Evolutionary conservation across 73 alveolate genomes (phyloP), one percentile per base, ranked within the genome.

Genomic region (Paramecium sonneborni): DNA sequence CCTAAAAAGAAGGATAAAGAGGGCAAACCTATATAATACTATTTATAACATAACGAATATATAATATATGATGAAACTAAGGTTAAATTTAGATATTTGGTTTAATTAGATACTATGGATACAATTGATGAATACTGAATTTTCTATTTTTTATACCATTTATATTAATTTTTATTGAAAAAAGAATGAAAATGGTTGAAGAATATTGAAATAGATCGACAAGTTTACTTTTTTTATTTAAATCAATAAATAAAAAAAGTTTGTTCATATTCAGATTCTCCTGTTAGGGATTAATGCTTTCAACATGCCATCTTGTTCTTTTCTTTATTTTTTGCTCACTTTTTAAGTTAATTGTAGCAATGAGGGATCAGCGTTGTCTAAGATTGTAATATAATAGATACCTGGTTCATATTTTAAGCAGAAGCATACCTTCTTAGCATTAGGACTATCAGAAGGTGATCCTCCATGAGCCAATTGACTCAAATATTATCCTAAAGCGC

Each of bases 31-130:
- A 79, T 32, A 1, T 12, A n/a, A 24, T 79, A 79, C 28, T 24
- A 1, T n/a, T 14, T 79, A 46, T 55, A 39, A 24, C 90, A 44
- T 20, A 94, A 93, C 52, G 99, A 97, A 95, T 97, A 95, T 94
- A 95, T 97, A 35, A 98, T 97, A 41, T 97, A 95, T 96, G 92
- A 96, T 86, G 94, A 96, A 15, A 92, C 95, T 21, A 97, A 97
- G 92, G 95, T 97, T 35, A 94, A 97, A 94, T 95, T 98, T 88
- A 93, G 99, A 85, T 98, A 98, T 92, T 55, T 98, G 56, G 94
- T 97, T 26, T 76, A 88, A 70, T 69, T 88, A 20, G 90, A 79
- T 23, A 43, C 90, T n/a, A 39, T 41, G 41, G 26, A 28, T 2
- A 34, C 56, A 34, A 39, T 37, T 21, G 87, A 74, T 74, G 21